Evolutionary conservation across 495 filamentous ascomycete genomes (phyloP).

Genomic region (Tuber umbilicatum): DNA sequence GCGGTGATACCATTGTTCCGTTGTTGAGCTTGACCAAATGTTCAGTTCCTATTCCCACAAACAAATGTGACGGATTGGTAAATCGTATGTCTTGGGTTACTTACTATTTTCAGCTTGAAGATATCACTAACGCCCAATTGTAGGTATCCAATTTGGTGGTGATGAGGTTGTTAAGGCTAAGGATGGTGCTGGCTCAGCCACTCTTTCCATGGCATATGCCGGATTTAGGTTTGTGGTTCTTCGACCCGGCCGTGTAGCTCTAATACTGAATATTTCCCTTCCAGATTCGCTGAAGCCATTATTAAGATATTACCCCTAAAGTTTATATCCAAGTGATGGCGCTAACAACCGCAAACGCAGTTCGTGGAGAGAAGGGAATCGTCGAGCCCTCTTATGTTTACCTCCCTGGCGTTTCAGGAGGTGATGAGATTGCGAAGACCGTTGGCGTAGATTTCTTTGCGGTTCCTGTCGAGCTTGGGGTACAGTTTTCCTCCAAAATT

Average conservation of each 20-base stretch:
- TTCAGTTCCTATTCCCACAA: constrained; percentile 68
- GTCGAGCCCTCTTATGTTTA: constrained; percentile 93
- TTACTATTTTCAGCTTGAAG: constrained; percentile 13
- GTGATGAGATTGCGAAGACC: constrained; percentile 71
- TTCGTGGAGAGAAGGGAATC: constrained; percentile 79
- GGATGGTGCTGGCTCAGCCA: constrained; percentile 90
- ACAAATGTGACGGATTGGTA: constrained; percentile 78
- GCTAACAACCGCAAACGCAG: constrained; percentile 46
- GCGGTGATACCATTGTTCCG: constrained; percentile 94
- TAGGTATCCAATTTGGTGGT: constrained; percentile 91
- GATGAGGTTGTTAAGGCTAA: constrained; percentile 99
- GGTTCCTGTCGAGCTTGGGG: constrained; percentile 86
- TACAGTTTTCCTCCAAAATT: constrained; percentile 48
- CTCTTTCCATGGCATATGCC: constrained; percentile 95
- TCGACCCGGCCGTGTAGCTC: neutral
- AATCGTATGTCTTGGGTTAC: constrained; percentile 55
- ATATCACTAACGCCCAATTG: neutral
- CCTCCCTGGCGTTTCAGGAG: constrained; percentile 80
- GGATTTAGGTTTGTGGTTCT: constrained; percentile 64
- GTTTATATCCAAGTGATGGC: neutral
- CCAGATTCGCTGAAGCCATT: constrained; percentile 82
- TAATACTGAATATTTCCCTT: constrained; percentile 36
- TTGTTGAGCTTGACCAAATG: constrained; percentile 88
- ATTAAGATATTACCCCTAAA: constrained; percentile 52
- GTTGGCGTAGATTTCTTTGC: constrained; percentile 83